Conservation (phyloP, 176 grass and related monocot species). For the Triticum aestivum region IWGSC_CS_RefSeq_v2.1 NC_057801.1:380397316-380397815, state of each 20-base stretch:
- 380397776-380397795: slow-evolving; percentile 10
- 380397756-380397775: neutral
- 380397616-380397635: slow-evolving; percentile 86
- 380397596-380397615: slow-evolving; percentile 53
- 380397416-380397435: slow-evolving; percentile 59
- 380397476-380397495: slow-evolving; percentile 90
- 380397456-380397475: slow-evolving; percentile 86
- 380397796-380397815: slow-evolving; percentile 37
- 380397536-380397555: neutral
- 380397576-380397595: slow-evolving; percentile 4
- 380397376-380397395: neutral
- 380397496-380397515: slow-evolving; percentile 74
- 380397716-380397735: neutral
- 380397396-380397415: neutral
- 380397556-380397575: neutral
- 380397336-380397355: slow-evolving; percentile 96
- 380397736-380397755: neutral
- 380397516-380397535: neutral
- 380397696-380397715: slow-evolving; percentile 72
- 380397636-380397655: slow-evolving; percentile 89
- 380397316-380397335: slow-evolving; percentile 86
- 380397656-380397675: slow-evolving; percentile 80
- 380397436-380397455: slow-evolving; percentile 86
- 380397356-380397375: slow-evolving; percentile 29
- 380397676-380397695: slow-evolving; percentile 81